Base-by-base conservation (phyloP, 352 stramenopile genomes). In the Globisporangium perplexum region DNA sequence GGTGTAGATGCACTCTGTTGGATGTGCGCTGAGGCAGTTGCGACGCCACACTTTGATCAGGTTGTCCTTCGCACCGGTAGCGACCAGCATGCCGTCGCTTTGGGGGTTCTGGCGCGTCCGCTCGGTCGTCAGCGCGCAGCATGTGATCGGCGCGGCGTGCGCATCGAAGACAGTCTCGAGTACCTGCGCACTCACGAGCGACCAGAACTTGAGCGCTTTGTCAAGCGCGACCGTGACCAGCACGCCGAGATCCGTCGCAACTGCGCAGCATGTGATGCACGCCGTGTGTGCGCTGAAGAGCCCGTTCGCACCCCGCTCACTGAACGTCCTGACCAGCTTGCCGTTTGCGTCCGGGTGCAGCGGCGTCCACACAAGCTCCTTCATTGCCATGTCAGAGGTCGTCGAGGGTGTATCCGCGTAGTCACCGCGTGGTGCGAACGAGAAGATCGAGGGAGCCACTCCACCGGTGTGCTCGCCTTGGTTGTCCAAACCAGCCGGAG, bases 31-130 rank as follows among this genome's bases (percentile, higher is more conserved):
- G 4, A 49, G 59, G 11, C 30, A 53, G 28, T 48, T 43, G 26
- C 64, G 58, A 3, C 64, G 54, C 77, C 77, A 86, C 0, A 88
- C 62, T 53, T 86, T 88, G 24, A 86, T 68, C n/a, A 83, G 49
- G 24, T 86, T 86, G 58, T 86, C 77, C 20, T 72, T 76, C 8
- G 59, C 77, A 24, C 72, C 72, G 17, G 75, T 88, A 5, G 74
- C 73, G 14, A 86, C 50, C 4, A 85, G 35, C 33, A 78, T 65
- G 1, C 80, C 59, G 1, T 60, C 36, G 11, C 17, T 12, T 18
- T 7, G 24, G 0, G 22, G 22, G 18, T 42, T 60, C 30, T 51
- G 43, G 8, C 18, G 28, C 56, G 49, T 70, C 24, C 7, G 39
- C 17, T 42, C 7, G 0, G 51, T 63, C 14, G 74, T 83, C 3